Evolutionary conservation across 2,329 filamentous ascomycete genomes (phyloP), one percentile per base, ranked within the genome.

Genomic region (Hypoxylon sp.): DNA sequence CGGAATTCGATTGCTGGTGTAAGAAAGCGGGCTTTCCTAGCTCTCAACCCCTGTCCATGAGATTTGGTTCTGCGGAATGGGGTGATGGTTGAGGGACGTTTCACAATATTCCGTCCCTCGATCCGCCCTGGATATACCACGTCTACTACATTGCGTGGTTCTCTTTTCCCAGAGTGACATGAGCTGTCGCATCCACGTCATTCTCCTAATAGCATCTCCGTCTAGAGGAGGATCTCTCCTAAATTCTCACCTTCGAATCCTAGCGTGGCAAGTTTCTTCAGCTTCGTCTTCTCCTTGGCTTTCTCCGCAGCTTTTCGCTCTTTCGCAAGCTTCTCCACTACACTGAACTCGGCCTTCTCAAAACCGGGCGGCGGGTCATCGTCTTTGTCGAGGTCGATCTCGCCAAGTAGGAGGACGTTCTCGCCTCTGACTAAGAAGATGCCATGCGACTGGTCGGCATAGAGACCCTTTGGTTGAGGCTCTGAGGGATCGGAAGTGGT

Each of bases 321-420:
- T 79, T 93, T 92, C 70, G 91, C 91, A 48, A 96, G 80, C 67
- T 87, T 88, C 71, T 90, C 89, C 38, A 97, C 93, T 69, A 90
- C 82, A 50, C 91, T 87, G 51, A 89, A 83, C 0, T 93, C 86
- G 1, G 89, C 93, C 70, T 79, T 77, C 74, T 88, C 83, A 70
- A 91, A 93, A 32, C 90, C 89, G 3, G 85, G 79, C 0, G 93
- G 93, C 13, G 93, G 86, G 64, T 97, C 90, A 79, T 99, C 96
- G 80, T 99, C 96, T 77, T 92, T 93, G 83, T 99, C 96, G 23
- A 99, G 88, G 79, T 99, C 96, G 75, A 99, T 97, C 81, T 98
- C 97, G 38, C 96, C 96, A 17, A 98, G 87, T 48, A 99, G 85
- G 56, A 97, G 85, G n/a, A 99, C 96, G 79, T 99, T 99, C 83